Conservation (phyloP, 2,329 filamentous ascomycete genomes). For the Pezicula carpinea region DNA sequence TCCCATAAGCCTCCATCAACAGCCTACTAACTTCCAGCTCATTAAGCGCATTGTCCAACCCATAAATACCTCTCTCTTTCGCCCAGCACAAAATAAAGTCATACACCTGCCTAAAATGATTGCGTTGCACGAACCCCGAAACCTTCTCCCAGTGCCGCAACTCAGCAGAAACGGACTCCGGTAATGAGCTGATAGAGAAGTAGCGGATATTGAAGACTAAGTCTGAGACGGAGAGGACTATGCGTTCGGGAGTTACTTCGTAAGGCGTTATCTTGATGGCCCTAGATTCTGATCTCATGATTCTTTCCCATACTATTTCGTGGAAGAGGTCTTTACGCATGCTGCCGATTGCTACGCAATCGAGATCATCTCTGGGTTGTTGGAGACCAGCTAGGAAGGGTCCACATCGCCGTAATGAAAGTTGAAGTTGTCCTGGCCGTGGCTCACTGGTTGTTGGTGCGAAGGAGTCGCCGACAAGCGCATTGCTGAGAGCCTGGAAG, state of each 20-base stretch:
- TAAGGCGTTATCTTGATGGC: not conserved
- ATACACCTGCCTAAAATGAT: not conserved
- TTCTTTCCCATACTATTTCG: not conserved
- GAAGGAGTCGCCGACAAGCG: no score
- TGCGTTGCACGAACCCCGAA: not conserved
- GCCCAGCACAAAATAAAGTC: not conserved
- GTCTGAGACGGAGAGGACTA: not conserved
- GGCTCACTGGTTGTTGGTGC: not conserved
- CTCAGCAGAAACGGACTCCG: not conserved
- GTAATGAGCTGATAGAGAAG: not conserved
- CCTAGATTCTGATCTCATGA: not conserved
- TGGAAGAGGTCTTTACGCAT: not conserved
- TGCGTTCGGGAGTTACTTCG: not conserved
- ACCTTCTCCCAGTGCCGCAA: not conserved
- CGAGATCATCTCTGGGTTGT: not conserved
- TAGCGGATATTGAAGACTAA: not conserved
- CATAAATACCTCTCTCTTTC: not conserved
- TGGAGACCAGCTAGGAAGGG: not conserved
- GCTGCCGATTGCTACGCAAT: not conserved
- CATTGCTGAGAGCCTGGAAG: no score
- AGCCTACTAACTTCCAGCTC: not conserved
- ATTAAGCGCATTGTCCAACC: no score
- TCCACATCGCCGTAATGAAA: not conserved
- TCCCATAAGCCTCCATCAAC: not conserved
- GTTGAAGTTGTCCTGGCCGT: not conserved